Base-by-base conservation (phyloP, 2,329 filamentous ascomycete species). In the Ustulina deusta region DNA sequence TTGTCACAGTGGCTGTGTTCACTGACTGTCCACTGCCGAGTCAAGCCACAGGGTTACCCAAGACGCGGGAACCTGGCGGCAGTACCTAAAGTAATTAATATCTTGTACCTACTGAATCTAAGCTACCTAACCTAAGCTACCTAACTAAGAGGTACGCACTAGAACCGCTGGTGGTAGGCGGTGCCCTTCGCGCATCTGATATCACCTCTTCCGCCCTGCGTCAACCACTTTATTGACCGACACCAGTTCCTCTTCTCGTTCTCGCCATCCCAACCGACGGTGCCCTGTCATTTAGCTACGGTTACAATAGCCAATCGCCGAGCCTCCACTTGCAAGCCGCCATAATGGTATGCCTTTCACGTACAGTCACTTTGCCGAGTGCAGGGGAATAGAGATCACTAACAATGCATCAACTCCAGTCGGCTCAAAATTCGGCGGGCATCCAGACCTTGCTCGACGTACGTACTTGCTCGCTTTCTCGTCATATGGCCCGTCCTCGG, bases 391-490 rank as follows among this genome's bases (percentile, higher is more conserved):
- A 17, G 17, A 27, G 9, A 67, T 71, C 46, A 72, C 75, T 77
- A 56, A 66, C 63, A 34, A 72, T 60, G 42, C 54, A 55, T 60
- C 60, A 67, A 66, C 51, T 71, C 75, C 78, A 98, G 95, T 96
- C 96, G 81, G 96, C 95, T 79, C 96, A 98, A 85, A 98, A 98
- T 86, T 98, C 96, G 74, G 91, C 93, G 78, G 96, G 96, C 82
- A 99, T 99, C 81, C 95, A 98, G 84, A 98, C 95, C 79, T 90
- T 99, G 79, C 93, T 99, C 84, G 96, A 98, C 84, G 96, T 99
- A 91, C 78, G 91, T 79, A 69, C 9, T 22, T 29, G 10, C 29
- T 34, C 22, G 22, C n/a, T 15, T n/a, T 6, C n/a, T 42, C 44
- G 10, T 46, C 11, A 40, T 11, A 56, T 17, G 13, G 38, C 38